phyloP scores from a whole-genome alignment of 2,329 filamentous ascomycete genomes.

The Bipolaris cookei region DNA sequence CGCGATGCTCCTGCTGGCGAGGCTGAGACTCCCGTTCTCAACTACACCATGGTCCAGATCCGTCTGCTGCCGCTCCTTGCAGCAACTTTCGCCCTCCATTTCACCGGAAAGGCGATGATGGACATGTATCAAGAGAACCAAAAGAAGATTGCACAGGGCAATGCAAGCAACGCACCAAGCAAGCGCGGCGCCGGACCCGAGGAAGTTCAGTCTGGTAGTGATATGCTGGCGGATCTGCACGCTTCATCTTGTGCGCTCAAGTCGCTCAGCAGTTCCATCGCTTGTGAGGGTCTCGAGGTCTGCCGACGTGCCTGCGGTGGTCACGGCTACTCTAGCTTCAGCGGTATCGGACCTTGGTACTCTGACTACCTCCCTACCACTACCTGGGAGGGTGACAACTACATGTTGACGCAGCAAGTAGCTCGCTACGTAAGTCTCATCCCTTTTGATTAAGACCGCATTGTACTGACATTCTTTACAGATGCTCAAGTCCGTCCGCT shows the following conservation, averaged over 20 bases:
- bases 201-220: slow-evolving; percentile 68
- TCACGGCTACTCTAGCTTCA: slow-evolving; percentile 77
- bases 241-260: slow-evolving; percentile 79
- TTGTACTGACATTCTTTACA: slow-evolving; percentile 29
- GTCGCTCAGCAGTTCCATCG: slow-evolving; percentile 72
- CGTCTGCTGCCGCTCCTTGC: slow-evolving; percentile 74
- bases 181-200: slow-evolving; percentile 69
- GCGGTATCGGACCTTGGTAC: slow-evolving; percentile 77
- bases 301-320: slow-evolving; percentile 78
- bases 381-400: slow-evolving; percentile 82
- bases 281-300: slow-evolving; percentile 75
- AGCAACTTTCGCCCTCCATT: slow-evolving; percentile 78
- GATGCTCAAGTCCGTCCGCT: slow-evolving; percentile 75
- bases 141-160: slow-evolving; percentile 64
- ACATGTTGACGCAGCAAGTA: slow-evolving; percentile 82
- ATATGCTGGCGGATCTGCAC: slow-evolving; percentile 75
- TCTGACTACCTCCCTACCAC: slow-evolving; percentile 74
- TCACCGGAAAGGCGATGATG: slow-evolving; percentile 80
- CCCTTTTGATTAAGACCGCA: background rate
- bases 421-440: slow-evolving; percentile 65
- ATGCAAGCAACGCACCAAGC: slow-evolving; percentile 44
- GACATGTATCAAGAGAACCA: slow-evolving; percentile 74
- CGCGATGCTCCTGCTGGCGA: slow-evolving; percentile 66
- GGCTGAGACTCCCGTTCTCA: slow-evolving; percentile 75
- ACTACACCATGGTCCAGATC: slow-evolving; percentile 83